A percentile compares a stretch with the other conserved stretches of the same genome.
These are phyloP conservation scores for Zymoseptoria brevis DNA, from an alignment of 2,329 filamentous ascomycete genomes.

Conservation along the genomic window DNA sequence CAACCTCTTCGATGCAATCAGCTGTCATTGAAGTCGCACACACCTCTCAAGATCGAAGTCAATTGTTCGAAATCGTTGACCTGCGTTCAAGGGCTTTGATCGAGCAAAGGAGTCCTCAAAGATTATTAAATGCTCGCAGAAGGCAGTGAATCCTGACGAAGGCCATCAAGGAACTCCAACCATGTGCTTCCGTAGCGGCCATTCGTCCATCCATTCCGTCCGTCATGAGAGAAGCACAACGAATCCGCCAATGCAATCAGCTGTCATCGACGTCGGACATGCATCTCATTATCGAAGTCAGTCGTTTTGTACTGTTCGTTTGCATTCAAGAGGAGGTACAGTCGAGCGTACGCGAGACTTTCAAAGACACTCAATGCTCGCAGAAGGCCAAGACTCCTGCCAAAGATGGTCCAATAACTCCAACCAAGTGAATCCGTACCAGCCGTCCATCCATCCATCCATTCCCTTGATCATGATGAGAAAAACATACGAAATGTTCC, in stretches of 20 bases:
- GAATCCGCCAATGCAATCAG: not conserved
- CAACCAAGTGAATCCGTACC: not conserved
- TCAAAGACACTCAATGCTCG: not conserved
- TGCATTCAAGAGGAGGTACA: not conserved
- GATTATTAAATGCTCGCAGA: no score
- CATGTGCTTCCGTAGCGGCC: no score
- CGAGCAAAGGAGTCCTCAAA: no score
- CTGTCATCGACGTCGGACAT: not conserved
- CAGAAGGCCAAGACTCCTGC: not conserved
- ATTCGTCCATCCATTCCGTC: no score
- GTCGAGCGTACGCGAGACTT: not conserved
- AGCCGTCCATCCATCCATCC: not conserved
- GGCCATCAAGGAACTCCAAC: no score
- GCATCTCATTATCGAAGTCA: not conserved
- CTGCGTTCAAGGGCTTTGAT: not conserved
- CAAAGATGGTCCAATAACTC: not conserved
- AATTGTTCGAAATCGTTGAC: not conserved
- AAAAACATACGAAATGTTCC: not conserved
- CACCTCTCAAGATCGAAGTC: not conserved
- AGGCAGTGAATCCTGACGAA: no score
- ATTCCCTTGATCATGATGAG: not conserved
- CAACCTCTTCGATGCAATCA: not conserved
- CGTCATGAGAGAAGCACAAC: no score
- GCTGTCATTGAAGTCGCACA: not conserved
- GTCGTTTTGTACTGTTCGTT: not conserved